Base-by-base conservation (phyloP, 129 eudicot genomes). In the Lactuca saligna region DNA sequence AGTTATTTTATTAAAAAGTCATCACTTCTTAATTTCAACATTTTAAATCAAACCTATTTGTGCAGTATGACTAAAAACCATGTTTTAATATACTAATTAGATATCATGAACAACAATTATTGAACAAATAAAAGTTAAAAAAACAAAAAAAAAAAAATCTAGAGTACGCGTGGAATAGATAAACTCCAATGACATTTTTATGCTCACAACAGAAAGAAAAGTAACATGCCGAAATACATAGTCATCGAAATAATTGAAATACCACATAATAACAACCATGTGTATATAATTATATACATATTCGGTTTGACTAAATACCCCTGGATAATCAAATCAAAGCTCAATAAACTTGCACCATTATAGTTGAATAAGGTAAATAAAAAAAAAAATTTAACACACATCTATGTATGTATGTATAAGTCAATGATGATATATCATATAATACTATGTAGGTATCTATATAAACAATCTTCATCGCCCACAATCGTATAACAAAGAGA, bases 401-500 rank as follows among this genome's bases (percentile, higher is more conserved):
- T 12, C 38, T 37, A 35, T 66, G 3, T n/a, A 8, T 59, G 44
- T 46, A 50, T 63, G 34, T 17, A 68, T 53, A 53, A 48, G 59
- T 63, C 68, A 63, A 63, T 41, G 54, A 38, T 50, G 8, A n/a
- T 46, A 12, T 10, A 46, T 46, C 31, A 61, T 35, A 60, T 34
- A 60, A 60, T 60, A 34, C n/a, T 60, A 60, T 50, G 35, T 68
- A 33, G 46, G 48, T 44, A 42, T 42, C 6, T 57, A 42, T 57
- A 70, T 29, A 58, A 57, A 57, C 46, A 57, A 57, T 42, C 56
- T 38, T 68, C 66, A 75, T 67, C 29, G 41, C 34, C 71, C 57
- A 3, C 54, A 68, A 53, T 50, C 64, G 53, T 38, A 68, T 3
- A 59, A 68, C 80, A 37, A 57, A 58, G 31, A 59, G 15, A 15